Evolutionary conservation across 2,329 filamentous ascomycete genomes (phyloP), one percentile per base, ranked within the genome.

Genomic region (Myotisia sp.): DNA sequence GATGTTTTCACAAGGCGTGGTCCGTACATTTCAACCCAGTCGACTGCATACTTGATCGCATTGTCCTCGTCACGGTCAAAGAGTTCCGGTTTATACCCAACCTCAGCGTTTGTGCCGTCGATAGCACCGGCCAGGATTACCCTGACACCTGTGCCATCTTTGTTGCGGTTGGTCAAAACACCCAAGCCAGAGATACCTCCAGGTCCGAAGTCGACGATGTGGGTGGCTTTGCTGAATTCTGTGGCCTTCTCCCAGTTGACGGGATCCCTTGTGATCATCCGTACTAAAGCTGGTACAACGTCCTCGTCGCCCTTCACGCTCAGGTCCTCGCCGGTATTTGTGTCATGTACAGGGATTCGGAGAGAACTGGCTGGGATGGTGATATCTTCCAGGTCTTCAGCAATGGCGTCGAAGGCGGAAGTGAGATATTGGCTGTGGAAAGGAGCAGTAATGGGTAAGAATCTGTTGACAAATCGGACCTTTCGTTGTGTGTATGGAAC

Each of bases 221-320:
- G 90, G 3, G 87, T 94, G 13, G 90, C 90, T 14, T 75, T 70
- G 3, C 83, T 77, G 66, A 98, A 95, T 36, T 81, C 71, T 1
- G 90, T 98, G 1, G 90, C 86, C 55, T 79, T 79, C 63, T 95
- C 90, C 90, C 90, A 98, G 58, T 94, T 78, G 35, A 98, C 90
- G 2, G 84, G 73, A 47, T 95, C 86, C 36, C 82, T 79, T 3
- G 87, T 95, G 52, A 98, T 95, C 67, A 98, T 80, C 48, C 83
- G 82, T 21, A 95, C 70, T 34, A 98, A 68, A 5, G 76, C 71
- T 2, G 87, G 86, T 1, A 95, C 81, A 42, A 98, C 74, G 57
- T 92, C 82, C 40, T 79, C 76, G 34, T 70, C 65, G 34, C 77
- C 70, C 40, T 76, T 66, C 17, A 71, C 62, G 30, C 85, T 75